Evolutionary conservation across 164 flowering plant species (phyloP).

Genomic region (Sedum album): DNA sequence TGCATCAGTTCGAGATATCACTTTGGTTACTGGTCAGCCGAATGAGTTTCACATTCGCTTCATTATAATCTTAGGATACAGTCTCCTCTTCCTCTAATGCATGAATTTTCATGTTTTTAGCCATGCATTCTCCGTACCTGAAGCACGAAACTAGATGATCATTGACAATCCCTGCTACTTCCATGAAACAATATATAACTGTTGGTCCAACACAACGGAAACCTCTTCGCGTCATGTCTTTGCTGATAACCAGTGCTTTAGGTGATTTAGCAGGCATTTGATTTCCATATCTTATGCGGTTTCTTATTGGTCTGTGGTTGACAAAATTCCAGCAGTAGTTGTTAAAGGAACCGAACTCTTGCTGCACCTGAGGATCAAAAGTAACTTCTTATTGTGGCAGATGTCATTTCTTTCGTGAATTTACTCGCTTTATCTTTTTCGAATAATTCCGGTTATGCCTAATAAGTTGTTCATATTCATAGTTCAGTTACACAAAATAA

Average conservation of each 20-base stretch:
- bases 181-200: slow-evolving; percentile 81
- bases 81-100: not conserved
- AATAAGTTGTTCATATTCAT: too few species aligned
- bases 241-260: slow-evolving; percentile 77
- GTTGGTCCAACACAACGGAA: slow-evolving; percentile 83
- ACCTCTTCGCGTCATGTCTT: slow-evolving; percentile 76
- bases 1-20: not conserved
- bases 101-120: slow-evolving; percentile 8
- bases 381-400: slow-evolving; percentile 28
- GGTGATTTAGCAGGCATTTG: slow-evolving; percentile 85
- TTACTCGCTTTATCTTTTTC: too few species aligned
- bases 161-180: slow-evolving; percentile 70
- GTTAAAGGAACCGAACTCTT: slow-evolving; percentile 75
- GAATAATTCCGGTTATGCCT: too few species aligned
- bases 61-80: not conserved
- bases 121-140: slow-evolving; percentile 54
- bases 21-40: not conserved
- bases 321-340: slow-evolving; percentile 81
- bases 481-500: too few species aligned
- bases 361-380: slow-evolving; percentile 43
- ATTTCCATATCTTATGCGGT: slow-evolving; percentile 55
- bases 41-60: not conserved
- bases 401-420: too few species aligned
- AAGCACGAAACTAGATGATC: slow-evolving; percentile 73
- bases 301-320: slow-evolving; percentile 55